These are phyloP conservation scores for Phialocephala sp. DNA, from an alignment of 2,329 filamentous ascomycete genomes.

Conservation along the genomic window DNA sequence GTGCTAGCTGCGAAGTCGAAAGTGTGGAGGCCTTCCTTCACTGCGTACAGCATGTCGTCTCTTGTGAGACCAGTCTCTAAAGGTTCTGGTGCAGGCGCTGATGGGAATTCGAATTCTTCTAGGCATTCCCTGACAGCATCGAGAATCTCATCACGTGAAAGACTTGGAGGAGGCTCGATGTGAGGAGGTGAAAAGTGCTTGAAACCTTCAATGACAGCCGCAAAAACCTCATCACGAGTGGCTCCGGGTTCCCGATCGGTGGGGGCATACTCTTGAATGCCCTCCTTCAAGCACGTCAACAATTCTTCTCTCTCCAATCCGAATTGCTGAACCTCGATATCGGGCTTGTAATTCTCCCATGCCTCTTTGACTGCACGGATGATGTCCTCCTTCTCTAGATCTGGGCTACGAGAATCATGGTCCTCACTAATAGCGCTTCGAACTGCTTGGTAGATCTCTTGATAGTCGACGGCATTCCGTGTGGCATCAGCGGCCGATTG, in stretches of 20 bases:
- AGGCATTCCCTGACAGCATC: conserved; percentile 85
- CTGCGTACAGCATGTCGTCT: conserved; percentile 68
- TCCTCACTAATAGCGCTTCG: conserved; percentile 70
- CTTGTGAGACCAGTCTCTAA: conserved; percentile 60
- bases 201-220: conserved; percentile 83
- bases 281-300: conserved; percentile 83
- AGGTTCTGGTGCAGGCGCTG: conserved; percentile 63
- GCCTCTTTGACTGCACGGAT: conserved; percentile 86
- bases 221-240: conserved; percentile 83
- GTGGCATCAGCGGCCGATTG: conserved; percentile 69
- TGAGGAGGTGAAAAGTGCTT: conserved; percentile 79
- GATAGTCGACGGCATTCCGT: conserved; percentile 72
- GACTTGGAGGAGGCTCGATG: conserved; percentile 69
- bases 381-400: conserved; percentile 80
- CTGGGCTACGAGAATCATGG: conserved; percentile 55
- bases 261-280: conserved; percentile 74
- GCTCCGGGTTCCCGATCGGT: conserved; percentile 57
- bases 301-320: conserved; percentile 91
- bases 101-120: conserved; percentile 80
- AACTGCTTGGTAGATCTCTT: conserved; percentile 86
- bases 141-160: conserved; percentile 84
- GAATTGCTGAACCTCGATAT: conserved; percentile 88
- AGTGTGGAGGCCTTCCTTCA: conserved; percentile 62
- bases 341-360: conserved; percentile 93
- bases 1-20: conserved; percentile 52